Evolutionary conservation across 805 yeast genomes (phyloP), one percentile per base, ranked within the genome.

Genomic region (Priceomyces melissophilus): DNA sequence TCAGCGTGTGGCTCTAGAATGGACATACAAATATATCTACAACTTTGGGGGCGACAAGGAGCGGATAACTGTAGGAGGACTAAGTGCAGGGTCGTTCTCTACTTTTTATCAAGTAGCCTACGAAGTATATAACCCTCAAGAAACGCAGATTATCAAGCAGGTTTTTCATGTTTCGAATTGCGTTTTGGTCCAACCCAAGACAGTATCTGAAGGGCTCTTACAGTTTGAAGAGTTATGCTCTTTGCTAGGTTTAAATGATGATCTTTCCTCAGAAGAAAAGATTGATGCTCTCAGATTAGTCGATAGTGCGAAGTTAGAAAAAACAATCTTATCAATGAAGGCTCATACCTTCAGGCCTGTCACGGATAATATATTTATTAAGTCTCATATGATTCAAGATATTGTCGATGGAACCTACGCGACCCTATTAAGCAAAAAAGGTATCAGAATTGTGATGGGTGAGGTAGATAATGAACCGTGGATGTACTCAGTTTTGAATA

Each of bases 21-120:
- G 81, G 81, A 65, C 66, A 3, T 60, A 61, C 35, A 47, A 58
- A 41, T 56, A 71, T 49, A 74, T 76, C 41, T 41, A 42, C 16
- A 51, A 65, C 33, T 72, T 75, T 51, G 79, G 79, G 13, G 80
- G 79, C 25, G 69, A 76, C 49, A 58, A 69, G 0, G 57, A 56
- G 10, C 53, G 55, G 30, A 60, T 76, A 26, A 65, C 78, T 0
- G 54, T 73, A 26, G 63, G 69, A 29, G 81, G 81, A 4, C 59
- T 73, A 32, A 63, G 72, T 28, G 76, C 79, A 3, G 81, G 81
- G 5, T 37, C 39, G 7, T 61, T 66, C 40, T 63, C 71, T 4
- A 59, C 71, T 2, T 65, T 65, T 37, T 67, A 62, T 47, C 76
- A 71, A 48, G 40, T 69, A 25, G 67, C 67, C 1, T 69, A 69